Percentiles rank a stretch among this genome's conserved stretches.
phyloP scores from a whole-genome alignment of 495 filamentous ascomycete species.

The Neurospora sp. region DNA sequence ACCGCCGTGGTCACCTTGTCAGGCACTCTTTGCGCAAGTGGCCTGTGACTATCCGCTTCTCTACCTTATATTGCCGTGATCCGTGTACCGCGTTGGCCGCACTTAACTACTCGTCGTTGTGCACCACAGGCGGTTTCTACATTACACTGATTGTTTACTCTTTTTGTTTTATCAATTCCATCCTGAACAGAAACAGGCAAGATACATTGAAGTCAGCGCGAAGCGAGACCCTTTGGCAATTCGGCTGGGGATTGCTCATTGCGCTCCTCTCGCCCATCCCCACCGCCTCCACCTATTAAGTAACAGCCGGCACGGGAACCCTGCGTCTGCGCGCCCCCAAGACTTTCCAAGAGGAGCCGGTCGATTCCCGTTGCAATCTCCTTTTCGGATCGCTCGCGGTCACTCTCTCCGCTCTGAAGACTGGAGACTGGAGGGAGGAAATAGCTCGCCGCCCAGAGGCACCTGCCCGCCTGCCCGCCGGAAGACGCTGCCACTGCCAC shows the following conservation, averaged over 20 bases:
- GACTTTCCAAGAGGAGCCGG: not conserved
- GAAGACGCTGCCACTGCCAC: not conserved
- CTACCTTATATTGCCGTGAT: not conserved
- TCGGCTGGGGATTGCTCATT: not conserved
- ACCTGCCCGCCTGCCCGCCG: not conserved
- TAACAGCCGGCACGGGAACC: not conserved
- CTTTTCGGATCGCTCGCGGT: not conserved
- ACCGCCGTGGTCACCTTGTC: not conserved
- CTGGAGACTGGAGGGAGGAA: not conserved
- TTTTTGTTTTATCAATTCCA: not conserved
- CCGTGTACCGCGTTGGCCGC: not conserved
- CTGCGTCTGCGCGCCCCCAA: not conserved
- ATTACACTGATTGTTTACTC: not conserved
- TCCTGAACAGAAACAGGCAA: not conserved
- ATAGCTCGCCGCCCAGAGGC: not conserved
- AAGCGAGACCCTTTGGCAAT: not conserved
- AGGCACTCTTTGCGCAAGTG: not conserved
- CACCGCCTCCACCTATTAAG: not conserved
- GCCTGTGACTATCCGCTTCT: not conserved
- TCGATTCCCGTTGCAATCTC: not conserved
- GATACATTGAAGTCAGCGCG: not conserved
- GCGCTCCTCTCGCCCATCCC: not conserved
- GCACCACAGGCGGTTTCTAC: not conserved
- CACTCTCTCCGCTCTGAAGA: not conserved
- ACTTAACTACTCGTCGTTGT: not conserved